Percentiles rank a stretch among this genome's conserved stretches.
These are phyloP conservation scores for Apiospora kogelbergensis DNA, from an alignment of 2,329 filamentous ascomycete genomes.

Conservation along the genomic window DNA sequence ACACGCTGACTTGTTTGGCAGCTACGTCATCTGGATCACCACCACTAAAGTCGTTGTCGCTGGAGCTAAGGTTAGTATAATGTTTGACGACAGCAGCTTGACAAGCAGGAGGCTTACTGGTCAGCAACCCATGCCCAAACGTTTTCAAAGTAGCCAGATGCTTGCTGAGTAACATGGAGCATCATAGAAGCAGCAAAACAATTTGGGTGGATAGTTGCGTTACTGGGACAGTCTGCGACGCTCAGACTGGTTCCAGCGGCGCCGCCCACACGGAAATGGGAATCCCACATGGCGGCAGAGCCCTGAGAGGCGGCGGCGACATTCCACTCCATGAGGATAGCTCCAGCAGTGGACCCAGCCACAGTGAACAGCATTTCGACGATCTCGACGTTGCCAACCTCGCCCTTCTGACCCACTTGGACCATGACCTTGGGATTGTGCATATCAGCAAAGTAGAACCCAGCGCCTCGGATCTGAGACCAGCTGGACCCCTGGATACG, in stretches of 20 bases:
- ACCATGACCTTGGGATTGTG: constrained; percentile 64
- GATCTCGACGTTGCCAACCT: constrained; percentile 66
- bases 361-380: constrained; percentile 68
- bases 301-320: constrained; percentile 54
- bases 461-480: constrained; percentile 66
- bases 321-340: constrained; percentile 74
- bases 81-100: neutral
- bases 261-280: constrained; percentile 74
- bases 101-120: constrained; percentile 43
- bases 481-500: constrained; percentile 68
- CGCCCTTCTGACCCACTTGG: constrained; percentile 61
- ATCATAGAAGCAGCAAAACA: constrained; percentile 61
- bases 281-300: constrained; percentile 60
- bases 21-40: constrained; percentile 11
- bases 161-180: constrained; percentile 42
- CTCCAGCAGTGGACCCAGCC: constrained; percentile 65
- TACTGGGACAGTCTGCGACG: constrained; percentile 56
- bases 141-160: constrained; percentile 51
- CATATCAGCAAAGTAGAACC: constrained; percentile 56
- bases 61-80: neutral
- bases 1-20: constrained; percentile 31
- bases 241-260: constrained; percentile 65
- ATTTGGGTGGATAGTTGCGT: constrained; percentile 40
- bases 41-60: constrained; percentile 47
- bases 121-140: constrained; percentile 69